These are phyloP conservation scores for Candida berthetii DNA, from an alignment of 805 yeast species.

Conservation along the genomic window DNA sequence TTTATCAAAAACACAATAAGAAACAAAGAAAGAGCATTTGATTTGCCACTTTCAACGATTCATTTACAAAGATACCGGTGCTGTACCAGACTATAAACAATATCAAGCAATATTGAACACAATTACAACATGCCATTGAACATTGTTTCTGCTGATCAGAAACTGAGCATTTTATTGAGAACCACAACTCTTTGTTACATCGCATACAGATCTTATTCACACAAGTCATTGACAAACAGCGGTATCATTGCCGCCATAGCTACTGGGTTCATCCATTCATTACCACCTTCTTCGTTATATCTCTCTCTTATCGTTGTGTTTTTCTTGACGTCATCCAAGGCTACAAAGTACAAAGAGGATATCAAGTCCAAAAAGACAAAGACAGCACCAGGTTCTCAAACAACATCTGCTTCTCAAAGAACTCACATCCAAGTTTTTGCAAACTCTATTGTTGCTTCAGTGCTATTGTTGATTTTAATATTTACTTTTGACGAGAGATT, in stretches of 20 bases:
- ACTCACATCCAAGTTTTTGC: constrained; percentile 34
- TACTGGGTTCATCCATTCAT: constrained; percentile 33
- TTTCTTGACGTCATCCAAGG: constrained; percentile 30
- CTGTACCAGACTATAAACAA: too few relatives aligned
- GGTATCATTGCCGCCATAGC: constrained; percentile 31
- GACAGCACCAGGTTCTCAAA: constrained; percentile 11
- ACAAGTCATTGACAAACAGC: constrained; percentile 27
- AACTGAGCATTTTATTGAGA: constrained; percentile 6
- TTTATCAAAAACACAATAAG: too few relatives aligned
- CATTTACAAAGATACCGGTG: too few relatives aligned
- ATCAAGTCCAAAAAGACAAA: constrained; percentile 26
- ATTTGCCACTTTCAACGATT: too few relatives aligned
- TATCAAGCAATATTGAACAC: too few relatives aligned
- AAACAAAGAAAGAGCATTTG: too few relatives aligned
- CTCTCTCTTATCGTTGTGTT: constrained; percentile 27
- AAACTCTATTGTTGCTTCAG: constrained; percentile 32
- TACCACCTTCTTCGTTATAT: constrained; percentile 27
- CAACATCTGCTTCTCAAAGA: constrained; percentile 26
- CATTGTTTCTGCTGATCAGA: not conserved
- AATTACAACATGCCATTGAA: not conserved
- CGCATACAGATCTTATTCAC: constrained; percentile 22
- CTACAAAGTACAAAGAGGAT: constrained; percentile 32
- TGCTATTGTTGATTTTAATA: constrained; percentile 22
- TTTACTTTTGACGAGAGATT: constrained; percentile 4
- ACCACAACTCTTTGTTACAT: constrained; percentile 5